These are phyloP conservation scores for Juglanconis oblonga DNA, from an alignment of 2,329 filamentous ascomycete species.

Conservation along the genomic window DNA sequence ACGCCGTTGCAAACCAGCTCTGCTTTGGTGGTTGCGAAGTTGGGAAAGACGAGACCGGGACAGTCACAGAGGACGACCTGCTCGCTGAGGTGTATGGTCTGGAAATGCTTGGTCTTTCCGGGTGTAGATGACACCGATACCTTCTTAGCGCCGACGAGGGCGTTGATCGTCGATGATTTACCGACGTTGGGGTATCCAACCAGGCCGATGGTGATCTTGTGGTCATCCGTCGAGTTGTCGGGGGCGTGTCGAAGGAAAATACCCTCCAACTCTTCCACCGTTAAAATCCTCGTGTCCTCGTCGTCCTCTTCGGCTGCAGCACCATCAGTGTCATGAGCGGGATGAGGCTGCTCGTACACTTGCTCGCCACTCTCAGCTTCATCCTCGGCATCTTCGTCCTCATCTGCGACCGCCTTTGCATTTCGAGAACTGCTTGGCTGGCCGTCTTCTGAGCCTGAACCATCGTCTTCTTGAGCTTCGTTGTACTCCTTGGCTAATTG, in stretches of 20 bases:
- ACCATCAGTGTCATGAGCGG: conserved; percentile 36
- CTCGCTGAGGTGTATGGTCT: conserved; percentile 91
- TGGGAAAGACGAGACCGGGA: conserved; percentile 96
- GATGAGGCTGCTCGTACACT: conserved; percentile 17
- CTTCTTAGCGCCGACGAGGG: conserved; percentile 96
- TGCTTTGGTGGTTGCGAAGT: conserved; percentile 94
- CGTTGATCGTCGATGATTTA: conserved; percentile 99
- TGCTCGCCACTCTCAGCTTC: conserved; percentile 28
- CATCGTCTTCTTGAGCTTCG: conserved; percentile 63
- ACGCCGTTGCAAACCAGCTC: conserved; percentile 95
- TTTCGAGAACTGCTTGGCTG: conserved; percentile 28
- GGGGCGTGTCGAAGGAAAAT: conserved; percentile 76
- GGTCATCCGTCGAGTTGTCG: conserved; percentile 43
- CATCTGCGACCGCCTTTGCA: conserved; percentile 16
- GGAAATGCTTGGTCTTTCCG: conserved; percentile 99
- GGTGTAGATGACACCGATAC: conserved; percentile 96
- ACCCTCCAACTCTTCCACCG: conserved; percentile 86
- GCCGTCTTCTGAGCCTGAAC: conserved; percentile 42
- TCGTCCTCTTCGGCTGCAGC: conserved; percentile 41
- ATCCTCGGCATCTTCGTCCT: conserved; percentile 29
- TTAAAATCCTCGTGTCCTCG: conserved; percentile 75
- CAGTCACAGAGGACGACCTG: conserved; percentile 94
- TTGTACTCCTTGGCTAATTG: conserved; percentile 86
- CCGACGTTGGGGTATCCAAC: conserved; percentile 99
- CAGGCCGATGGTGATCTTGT: conserved; percentile 84